Base-by-base conservation (phyloP, 768 basidiomycete species). In the Tubosaeta sp. region DNA sequence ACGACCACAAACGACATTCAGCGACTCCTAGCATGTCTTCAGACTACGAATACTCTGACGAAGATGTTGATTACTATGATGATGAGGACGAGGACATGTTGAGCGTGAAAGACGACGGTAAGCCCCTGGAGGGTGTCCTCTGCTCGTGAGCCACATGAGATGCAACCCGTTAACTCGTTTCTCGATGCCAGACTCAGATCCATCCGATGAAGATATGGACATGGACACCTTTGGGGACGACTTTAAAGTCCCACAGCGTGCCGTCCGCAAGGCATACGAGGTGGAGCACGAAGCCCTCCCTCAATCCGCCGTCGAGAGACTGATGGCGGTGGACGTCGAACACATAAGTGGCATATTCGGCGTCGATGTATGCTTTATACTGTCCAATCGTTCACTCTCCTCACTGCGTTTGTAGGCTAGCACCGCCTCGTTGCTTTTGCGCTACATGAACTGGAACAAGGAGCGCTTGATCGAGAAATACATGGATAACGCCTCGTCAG, bases 401-500 rank as follows among this genome's bases (percentile, higher is more conserved):
- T 48, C 29, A 58, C 44, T 19, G n/a, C 19, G 13, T 21, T 46
- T 36, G 18, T 65, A 94, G 92, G 59, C 69, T 2, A 79, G 80
- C 59, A 79, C 79, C 3, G 94, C 94, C 4, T 77, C 83, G 3
- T 72, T 94, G 27, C 77, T 99, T 6, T 73, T 99, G 52, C 83
- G 94, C 25, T 73, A 89, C 71, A 81, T 87, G 76, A 75, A 78
- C 49, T 99, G 96, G 96, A 98, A 98, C 76, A 91, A 90, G 65
- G 96, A 99, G 67, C 85, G 86, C 49, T 79, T 99, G 19, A 91
- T 93, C 59, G 95, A 98, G 72, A 88, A 90, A 67, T 98, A 91
- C 71, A 96, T 96, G 93, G 95, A 97, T 60, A 89, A 92, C 53
- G 81, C 90, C 1, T 75, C 82, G 18, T 71, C 73, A 8, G 79